Evolutionary conservation across 768 basidiomycete species (phyloP), one percentile per base, ranked within the genome.

Genomic region (Pleurotus djamor): DNA sequence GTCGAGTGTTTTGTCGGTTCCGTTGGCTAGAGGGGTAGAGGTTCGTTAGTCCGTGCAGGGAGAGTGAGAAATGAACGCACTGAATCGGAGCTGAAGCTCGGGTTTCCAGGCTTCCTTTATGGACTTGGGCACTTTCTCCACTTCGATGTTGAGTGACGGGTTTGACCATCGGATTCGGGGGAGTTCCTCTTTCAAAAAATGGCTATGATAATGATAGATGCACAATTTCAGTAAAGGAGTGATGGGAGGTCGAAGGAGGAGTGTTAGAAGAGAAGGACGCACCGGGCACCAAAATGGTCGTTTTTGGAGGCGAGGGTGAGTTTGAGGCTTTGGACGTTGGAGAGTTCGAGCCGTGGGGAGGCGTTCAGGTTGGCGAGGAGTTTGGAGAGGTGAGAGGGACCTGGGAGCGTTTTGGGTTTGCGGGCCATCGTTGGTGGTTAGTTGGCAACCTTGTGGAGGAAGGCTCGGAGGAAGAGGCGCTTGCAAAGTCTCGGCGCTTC

Each of bases 121-220:
- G 8, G 77, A 73, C 71, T 89, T 90, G 35, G 71, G 74, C 47
- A 78, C 71, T 60, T 78, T 85, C 62, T 80, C 77, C 0, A 92
- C 82, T 35, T 80, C 72, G 37, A 94, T 85, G 34, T 81, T 75
- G 28, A 93, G 65, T 6, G 76, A 69, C 0, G 91, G 91, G 65
- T 94, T 93, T 1, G 84, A 87, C 69, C 83, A 92, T 9, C 84
- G 87, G 76, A 94, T 89, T 34, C 89, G 79, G 0, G 89, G 89
- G 0, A 94, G 73, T n/a, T 89, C 80, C 43, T 93, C 85, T 67
- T 89, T 90, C 41, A 89, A 79, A 63, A 94, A 93, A 75, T 91
- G n/a, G n/a, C n/a, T n/a, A n/a, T n/a, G n/a, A n/a, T n/a, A n/a
- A n/a, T n/a, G n/a, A n/a, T n/a, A n/a, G n/a, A n/a, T n/a, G n/a